Evolutionary conservation across 148 eudicot species (phyloP), one percentile per base, ranked within the genome.

Genomic region (Tetragonia tetragonoides): DNA sequence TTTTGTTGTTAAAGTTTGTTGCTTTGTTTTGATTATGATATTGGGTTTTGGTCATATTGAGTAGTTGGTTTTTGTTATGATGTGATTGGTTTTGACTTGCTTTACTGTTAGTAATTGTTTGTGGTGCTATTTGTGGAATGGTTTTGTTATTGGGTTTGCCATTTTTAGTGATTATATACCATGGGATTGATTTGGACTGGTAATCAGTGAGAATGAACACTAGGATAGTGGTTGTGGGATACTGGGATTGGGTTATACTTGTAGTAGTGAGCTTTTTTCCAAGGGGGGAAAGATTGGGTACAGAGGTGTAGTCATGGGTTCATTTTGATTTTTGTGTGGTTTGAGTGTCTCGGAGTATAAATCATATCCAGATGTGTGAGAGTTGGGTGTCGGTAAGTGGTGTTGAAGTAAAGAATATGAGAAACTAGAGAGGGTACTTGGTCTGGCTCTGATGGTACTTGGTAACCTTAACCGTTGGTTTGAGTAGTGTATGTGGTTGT

Each of bases 41-140:
- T 75, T 15, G 65, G 62, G 20, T 46, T 63, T 62, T 64, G 16
- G 73, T 59, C 41, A 40, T 56, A 16, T 17, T 73, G 57, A 21
- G 41, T 57, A 49, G 66, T 65, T 37, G 64, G 49, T 76, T 61
- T 28, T 76, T 71, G 57, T 47, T 59, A 18, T 81, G 65, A 49
- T 64, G 70, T 80, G 21, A 38, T 59, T 69, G 17, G 39, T 16
- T 61, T 68, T 77, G 77, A 70, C 73, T 75, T 75, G 75, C 28
- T 75, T 54, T 66, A 69, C 6, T 34, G 7, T 21, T 11, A n/a
- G n/a, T n/a, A 16, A 51, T 21, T 53, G 68, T 61, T 68, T 68
- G 41, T 21, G 40, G 18, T 79, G 72, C 73, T n/a, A 54, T 63
- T 44, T 61, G 10, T 63, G 3, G 16, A 23, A 61, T 11, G 59